Evolutionary conservation across 495 filamentous ascomycete genomes (phyloP).

Genomic region (Endocarpon pusillum): DNA sequence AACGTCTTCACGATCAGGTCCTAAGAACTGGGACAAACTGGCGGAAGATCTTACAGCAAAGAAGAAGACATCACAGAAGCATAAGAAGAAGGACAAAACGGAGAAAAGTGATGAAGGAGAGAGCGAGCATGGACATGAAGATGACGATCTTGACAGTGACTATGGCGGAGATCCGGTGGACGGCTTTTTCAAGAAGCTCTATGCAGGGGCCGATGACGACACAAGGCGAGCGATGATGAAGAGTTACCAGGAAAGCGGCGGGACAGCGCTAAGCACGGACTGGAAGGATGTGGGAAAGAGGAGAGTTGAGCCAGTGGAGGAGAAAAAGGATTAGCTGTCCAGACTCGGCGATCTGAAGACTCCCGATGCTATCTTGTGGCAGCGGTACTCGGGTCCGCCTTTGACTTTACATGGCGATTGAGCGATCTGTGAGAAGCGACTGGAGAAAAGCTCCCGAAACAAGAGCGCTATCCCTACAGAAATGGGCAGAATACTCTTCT

Average conservation of each 20-base stretch:
- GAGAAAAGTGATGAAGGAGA: constrained; percentile 4
- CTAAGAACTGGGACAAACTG: constrained; percentile 87
- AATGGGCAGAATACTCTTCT: no score
- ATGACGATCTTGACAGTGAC: constrained; percentile 30
- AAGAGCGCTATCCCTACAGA: no score
- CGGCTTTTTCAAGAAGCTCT: constrained; percentile 82
- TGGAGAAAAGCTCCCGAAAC: no score
- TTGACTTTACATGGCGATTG: no score
- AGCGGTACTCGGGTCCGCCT: no score
- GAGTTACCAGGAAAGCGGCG: constrained; percentile 84
- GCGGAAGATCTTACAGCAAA: constrained; percentile 36
- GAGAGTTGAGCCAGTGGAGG: constrained; percentile 54
- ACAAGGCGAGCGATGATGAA: constrained; percentile 92
- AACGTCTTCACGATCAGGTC: constrained; percentile 67
- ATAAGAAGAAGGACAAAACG: constrained; percentile 5
- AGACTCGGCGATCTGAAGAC: background rate
- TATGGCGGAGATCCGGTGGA: constrained; percentile 60
- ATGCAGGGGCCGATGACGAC: constrained; percentile 60
- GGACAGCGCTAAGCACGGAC: constrained; percentile 82
- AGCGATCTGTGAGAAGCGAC: no score
- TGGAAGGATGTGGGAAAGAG: constrained; percentile 70
- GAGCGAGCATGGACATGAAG: constrained; percentile 10
- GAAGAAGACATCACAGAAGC: constrained; percentile 12
- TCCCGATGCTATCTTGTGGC: no score
- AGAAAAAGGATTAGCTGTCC: constrained; percentile 19